Base-by-base conservation (phyloP, 441 rosid species). In the Adansonia grandidieri region DNA sequence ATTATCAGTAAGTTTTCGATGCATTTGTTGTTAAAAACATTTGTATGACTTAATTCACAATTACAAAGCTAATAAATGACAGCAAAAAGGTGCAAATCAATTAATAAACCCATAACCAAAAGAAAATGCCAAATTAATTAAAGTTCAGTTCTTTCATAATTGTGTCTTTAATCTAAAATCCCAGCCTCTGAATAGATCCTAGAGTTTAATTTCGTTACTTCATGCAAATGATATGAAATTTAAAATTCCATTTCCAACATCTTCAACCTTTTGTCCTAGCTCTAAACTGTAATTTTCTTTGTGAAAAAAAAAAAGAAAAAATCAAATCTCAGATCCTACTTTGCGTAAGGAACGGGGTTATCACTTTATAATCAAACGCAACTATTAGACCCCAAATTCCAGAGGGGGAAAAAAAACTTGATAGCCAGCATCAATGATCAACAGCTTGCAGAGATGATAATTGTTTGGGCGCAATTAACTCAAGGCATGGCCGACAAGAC, bases 1-100 rank as follows among this genome's bases (percentile, higher is more conserved):
- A 1, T 20, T 19, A 20, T 19, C 9, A 19, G 62, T 47, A 47
- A 47, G 7, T 10, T 47, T 9, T 9, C 2, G 0, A 47, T 9
- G 15, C 15, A 1, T 48, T 48, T 10, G 14, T 10, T 48, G 15
- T 48, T 48, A 48, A 47, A 9, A 0, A 48, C 15, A 48, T 48
- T 48, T 48, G 4, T 48, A 48, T 10, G 14, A 48, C 15, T 48
- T 10, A 47, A 2, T 48, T 48, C 15, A 10, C 15, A 45, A 45
- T 8, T 45, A 45, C 11, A 45, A 45, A 45, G 50, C 50, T 8
- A 45, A 45, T 45, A 45, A 28, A 28, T 28, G 32, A 28, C 32
- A 28, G 32, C 32, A 45, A 45, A 40, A 4, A 5, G 6, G 5
- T 94, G 54, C 3, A 50, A 50, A 50, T 50, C 13, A 10, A 50